Evolutionary conservation across 345 rosid genomes (phyloP), one percentile per base, ranked within the genome.

Genomic region (Camelina laxa): DNA sequence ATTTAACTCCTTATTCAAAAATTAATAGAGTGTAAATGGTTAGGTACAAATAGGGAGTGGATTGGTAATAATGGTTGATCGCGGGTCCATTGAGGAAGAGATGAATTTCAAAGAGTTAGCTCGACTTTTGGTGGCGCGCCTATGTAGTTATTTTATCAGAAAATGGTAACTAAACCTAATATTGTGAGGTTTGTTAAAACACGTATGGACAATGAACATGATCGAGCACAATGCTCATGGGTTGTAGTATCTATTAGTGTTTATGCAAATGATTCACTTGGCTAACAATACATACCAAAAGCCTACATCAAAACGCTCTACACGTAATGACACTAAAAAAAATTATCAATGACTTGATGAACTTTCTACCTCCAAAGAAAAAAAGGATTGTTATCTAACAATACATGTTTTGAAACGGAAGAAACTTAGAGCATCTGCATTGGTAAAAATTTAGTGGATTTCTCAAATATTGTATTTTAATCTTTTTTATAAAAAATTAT

Each of bases 31-130:
- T 22, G 13, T 41, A n/a, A 68, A 65, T 53, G 76, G 75, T 75
- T 75, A 14, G 80, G 70, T 75, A 54, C 7, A 72, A 48, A 65
- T 71, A 38, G 24, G 14, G 44, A 62, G 57, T 49, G 65, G 15
- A 55, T 6, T 21, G 65, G 51, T 59, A 17, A 45, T 35, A 45
- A 44, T 73, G 65, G 75, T 41, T 73, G 60, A 73, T 60, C 56
- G 67, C 30, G 33, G 47, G 51, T 54, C 81, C 49, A 33, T 60
- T 21, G 10, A 15, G 44, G 44, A 45, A 62, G 75, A 63, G 36
- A 70, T 56, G 62, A 9, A 47, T 70, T 64, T 70, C 72, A 64
- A 70, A 77, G 80, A 70, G 38, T 38, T 70, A 15, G 76, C 39
- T 70, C 4, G 51, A 63, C 72, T 36, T 76, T 55, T 64, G 49